These are phyloP conservation scores for Vigna mungo DNA, from an alignment of 306 rosid genomes.

Conservation along the genomic window DNA sequence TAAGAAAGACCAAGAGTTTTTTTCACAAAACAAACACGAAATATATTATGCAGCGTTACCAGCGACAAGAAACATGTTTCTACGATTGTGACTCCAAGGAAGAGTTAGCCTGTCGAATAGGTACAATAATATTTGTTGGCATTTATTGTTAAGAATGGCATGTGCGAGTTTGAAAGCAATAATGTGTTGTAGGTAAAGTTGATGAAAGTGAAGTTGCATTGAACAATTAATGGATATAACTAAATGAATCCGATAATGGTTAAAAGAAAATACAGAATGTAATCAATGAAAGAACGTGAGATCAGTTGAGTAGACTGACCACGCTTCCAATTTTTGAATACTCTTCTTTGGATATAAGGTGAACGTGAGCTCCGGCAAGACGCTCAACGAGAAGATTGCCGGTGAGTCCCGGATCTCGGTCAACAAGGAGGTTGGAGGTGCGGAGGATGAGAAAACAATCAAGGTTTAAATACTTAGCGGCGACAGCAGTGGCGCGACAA, in stretches of 20 bases:
- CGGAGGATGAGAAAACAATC: constrained; percentile 80
- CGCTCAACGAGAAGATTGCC: constrained; percentile 98
- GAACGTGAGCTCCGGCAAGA: constrained; percentile 81
- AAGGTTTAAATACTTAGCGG: constrained; percentile 87
- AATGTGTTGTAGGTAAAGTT: no score
- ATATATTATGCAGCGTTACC: no score
- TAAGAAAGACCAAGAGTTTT: no score
- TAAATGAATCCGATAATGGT: neutral
- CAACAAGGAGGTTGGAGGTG: constrained; percentile 70
- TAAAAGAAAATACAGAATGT: neutral
- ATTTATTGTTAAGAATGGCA: no score
- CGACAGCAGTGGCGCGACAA: constrained; percentile 97
- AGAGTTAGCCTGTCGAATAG: no score
- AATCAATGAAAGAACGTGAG: neutral
- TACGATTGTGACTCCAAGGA: no score
- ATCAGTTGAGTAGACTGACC: constrained; percentile 54
- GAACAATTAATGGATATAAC: neutral
- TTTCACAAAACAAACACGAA: no score
- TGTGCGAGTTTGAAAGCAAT: no score
- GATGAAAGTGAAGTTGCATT: neutral
- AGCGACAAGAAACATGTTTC: no score
- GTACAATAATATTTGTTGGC: no score
- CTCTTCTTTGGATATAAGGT: constrained; percentile 84
- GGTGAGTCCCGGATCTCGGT: constrained; percentile 82
- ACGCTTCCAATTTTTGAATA: constrained; percentile 75